Evolutionary conservation across 441 rosid genomes (phyloP), one percentile per base, ranked within the genome.

Genomic region (Populus hybrid): DNA sequence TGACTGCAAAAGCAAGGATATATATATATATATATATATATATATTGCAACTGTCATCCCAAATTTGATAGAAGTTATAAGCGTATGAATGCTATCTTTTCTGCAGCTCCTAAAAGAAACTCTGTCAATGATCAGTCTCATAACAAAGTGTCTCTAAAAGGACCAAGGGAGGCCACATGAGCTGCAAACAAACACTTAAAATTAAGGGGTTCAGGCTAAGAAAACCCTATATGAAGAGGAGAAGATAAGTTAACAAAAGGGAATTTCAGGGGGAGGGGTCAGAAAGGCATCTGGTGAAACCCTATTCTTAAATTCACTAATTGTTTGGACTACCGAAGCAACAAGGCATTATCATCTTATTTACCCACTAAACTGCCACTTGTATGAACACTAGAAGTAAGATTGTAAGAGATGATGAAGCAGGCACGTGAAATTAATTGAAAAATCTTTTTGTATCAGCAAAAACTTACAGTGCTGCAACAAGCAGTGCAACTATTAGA

Each of bases 401-500:
- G n/a, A 73, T 4, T n/a, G 3, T 11, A 35, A 64, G 36, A 12
- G 14, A 14, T 20, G 30, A 34, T 32, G 3, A 35, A 78, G 30
- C 35, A 63, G 64, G 42, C 12, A 38, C 14, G 8, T 64, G 30
- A 71, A 42, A 30, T 24, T 50, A 78, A 18, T 3, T 28, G 61
- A 21, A 73, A 79, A 70, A 24, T 57, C 50, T 36, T 10, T 8
- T 28, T 5, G 20, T 4, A 63, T 14, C 4, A 40, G 21, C 9
- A 34, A 64, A 50, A 76, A 82, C 96, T 91, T 84, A 95, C 99
- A 53, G 89, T 91, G 86, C 83, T 76, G 79, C 88, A 94, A 81
- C 98, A 95, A 78, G 97, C 99, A 0, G 97, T 94, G 80, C 98
- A 95, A 79, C 95, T 94, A 74, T 86, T 84, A 30, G 98, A 94